phyloP scores from a whole-genome alignment of 352 stramenopile species.

The Phytophthora sp. region DNA sequence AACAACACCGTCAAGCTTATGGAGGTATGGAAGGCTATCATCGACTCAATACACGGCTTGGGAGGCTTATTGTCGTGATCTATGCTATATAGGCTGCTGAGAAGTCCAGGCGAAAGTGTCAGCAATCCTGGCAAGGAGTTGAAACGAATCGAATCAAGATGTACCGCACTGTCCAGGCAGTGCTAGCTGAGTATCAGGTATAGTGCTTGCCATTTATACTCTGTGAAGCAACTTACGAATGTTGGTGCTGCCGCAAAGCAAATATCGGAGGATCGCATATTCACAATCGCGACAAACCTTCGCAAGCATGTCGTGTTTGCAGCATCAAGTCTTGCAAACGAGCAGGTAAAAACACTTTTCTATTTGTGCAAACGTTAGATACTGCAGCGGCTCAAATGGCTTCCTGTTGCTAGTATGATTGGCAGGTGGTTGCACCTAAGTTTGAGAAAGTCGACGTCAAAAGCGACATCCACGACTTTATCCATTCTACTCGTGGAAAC shows the following conservation, averaged over 20 bases:
- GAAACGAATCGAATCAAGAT: constrained; percentile 72
- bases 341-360: constrained; percentile 54
- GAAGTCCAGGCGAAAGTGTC: constrained; percentile 64
- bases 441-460: constrained; percentile 80
- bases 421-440: constrained; percentile 76
- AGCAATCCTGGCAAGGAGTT: constrained; percentile 60
- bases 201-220: background rate
- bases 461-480: constrained; percentile 73
- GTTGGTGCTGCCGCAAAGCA: constrained; percentile 43
- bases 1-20: constrained; percentile 62
- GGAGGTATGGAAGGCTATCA: constrained; percentile 40
- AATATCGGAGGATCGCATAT: constrained; percentile 78
- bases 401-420: constrained; percentile 70
- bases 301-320: constrained; percentile 88
- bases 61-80: too few relatives aligned
- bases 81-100: constrained; percentile 81
- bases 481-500: constrained; percentile 30
- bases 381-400: background rate
- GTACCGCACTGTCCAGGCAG: constrained; percentile 68
- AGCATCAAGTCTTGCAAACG: constrained; percentile 78
- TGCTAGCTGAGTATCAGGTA: constrained; percentile 86
- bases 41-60: too few relatives aligned
- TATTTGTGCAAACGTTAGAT: background rate
- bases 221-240: background rate
- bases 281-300: constrained; percentile 72